phyloP scores from a whole-genome alignment of 2,329 filamentous ascomycete genomes.

The Penicillium sp. region DNA sequence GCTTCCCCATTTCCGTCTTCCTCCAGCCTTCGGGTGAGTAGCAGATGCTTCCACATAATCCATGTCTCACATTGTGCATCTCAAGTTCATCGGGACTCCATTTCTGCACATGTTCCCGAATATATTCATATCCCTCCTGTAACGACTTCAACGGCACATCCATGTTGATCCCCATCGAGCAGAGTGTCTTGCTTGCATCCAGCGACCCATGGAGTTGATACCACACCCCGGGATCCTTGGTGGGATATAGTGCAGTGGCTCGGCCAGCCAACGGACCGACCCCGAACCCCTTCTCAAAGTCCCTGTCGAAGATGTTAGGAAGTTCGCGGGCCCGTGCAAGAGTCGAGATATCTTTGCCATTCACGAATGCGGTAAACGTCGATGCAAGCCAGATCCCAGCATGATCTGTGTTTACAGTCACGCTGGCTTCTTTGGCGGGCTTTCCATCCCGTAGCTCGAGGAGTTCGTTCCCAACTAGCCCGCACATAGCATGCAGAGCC shows the following conservation, averaged over 20 bases:
- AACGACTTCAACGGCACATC: slow-evolving; percentile 12
- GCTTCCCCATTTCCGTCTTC: slow-evolving; percentile 47
- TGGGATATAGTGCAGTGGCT: slow-evolving; percentile 50
- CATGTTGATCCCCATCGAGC: slow-evolving; percentile 49
- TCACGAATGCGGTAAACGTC: slow-evolving; percentile 40
- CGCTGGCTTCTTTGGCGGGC: slow-evolving; percentile 9
- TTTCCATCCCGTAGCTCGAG: slow-evolving; percentile 27
- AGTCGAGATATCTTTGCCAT: slow-evolving; percentile 36
- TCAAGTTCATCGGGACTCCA: slow-evolving; percentile 46
- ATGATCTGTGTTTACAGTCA: slow-evolving; percentile 52
- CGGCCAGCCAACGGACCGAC: slow-evolving; percentile 40
- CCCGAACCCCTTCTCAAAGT: slow-evolving; percentile 44
- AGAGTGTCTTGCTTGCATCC: slow-evolving; percentile 45
- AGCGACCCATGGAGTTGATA: slow-evolving; percentile 55
- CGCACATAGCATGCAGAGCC: slow-evolving; percentile 47
- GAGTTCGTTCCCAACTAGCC: slow-evolving; percentile 45
- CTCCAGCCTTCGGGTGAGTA: slow-evolving; percentile 48
- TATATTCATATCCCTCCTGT: slow-evolving; percentile 25
- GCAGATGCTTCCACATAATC: slow-evolving; percentile 48
- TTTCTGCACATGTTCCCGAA: slow-evolving; percentile 31
- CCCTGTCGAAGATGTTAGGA: slow-evolving; percentile 30
- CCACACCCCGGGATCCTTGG: slow-evolving; percentile 47
- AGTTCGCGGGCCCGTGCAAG: slow-evolving; percentile 33
- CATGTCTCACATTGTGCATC: slow-evolving; percentile 43
- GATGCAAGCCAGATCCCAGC: slow-evolving; percentile 48